A percentile compares a stretch with the other conserved stretches of the same genome.
Conservation (phyloP, 2,329 filamentous ascomycete genomes). For the Neonectria neomacrospora region DNA sequence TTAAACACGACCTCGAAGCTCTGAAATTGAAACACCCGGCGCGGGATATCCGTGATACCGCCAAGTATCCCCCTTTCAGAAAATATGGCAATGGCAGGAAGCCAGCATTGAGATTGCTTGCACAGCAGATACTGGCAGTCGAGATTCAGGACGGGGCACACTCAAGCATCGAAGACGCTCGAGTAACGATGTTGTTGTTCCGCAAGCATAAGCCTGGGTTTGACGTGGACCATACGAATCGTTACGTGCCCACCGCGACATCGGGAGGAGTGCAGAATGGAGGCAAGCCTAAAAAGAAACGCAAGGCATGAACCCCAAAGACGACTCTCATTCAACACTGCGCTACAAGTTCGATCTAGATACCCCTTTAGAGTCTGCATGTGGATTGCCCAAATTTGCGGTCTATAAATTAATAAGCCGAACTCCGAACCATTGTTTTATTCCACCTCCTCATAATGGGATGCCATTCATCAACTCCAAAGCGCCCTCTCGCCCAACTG, state of each 20-base stretch:
- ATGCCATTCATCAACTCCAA: conserved; percentile 77
- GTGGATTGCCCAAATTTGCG: background rate
- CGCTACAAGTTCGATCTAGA: conserved; percentile 26
- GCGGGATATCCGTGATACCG: conserved; percentile 85
- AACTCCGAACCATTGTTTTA: too few species aligned
- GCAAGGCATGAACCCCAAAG: conserved; percentile 37
- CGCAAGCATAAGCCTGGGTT: conserved; percentile 85
- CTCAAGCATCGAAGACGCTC: conserved; percentile 81
- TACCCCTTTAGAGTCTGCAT: conserved; percentile 33
- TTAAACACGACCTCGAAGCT: conserved; percentile 81
- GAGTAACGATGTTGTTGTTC: conserved; percentile 91
- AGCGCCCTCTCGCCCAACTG: conserved; percentile 72
- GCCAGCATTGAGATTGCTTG: conserved; percentile 71
- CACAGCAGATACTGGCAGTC: conserved; percentile 66
- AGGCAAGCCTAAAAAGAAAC: conserved; percentile 57
- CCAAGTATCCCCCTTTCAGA: conserved; percentile 78
- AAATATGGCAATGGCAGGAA: conserved; percentile 75
- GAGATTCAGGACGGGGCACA: conserved; percentile 73
- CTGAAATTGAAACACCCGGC: conserved; percentile 83
- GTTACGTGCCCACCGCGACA: conserved; percentile 60
- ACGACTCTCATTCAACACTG: conserved; percentile 1
- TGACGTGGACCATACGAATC: conserved; percentile 80
- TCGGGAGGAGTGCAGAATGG: conserved; percentile 46
- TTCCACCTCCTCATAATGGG: conserved; percentile 59
- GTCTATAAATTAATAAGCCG: background rate